Percentiles rank a stretch among this genome's conserved stretches.
Evolutionary conservation across 2,329 filamentous ascomycete genomes (phyloP).

Genomic region (Fusarium sp.): DNA sequence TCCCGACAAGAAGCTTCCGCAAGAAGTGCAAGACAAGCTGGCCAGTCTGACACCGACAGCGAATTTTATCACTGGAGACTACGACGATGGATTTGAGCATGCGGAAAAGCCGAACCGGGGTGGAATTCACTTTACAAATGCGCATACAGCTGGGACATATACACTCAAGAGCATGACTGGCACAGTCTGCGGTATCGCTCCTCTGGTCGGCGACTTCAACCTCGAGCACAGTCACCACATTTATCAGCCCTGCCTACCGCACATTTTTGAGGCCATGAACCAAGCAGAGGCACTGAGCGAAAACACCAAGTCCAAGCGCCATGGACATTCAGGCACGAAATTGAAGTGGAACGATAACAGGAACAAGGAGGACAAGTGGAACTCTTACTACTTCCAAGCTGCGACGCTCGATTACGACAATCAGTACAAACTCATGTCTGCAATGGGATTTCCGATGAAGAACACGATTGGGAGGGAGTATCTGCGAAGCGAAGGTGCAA

Average conservation of each 20-base stretch:
- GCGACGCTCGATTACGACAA: slow-evolving; percentile 48
- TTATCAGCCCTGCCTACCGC: slow-evolving; percentile 57
- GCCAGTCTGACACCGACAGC: slow-evolving; percentile 45
- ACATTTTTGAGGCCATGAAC: slow-evolving; percentile 49
- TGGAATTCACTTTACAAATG: slow-evolving; percentile 53
- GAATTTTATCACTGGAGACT: slow-evolving; percentile 49
- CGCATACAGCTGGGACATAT: slow-evolving; percentile 54
- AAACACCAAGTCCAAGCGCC: background rate
- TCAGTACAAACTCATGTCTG: slow-evolving; percentile 44
- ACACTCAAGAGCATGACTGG: slow-evolving; percentile 55
- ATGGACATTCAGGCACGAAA: background rate
- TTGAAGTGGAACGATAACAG: background rate
- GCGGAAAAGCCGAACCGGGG: slow-evolving; percentile 41
- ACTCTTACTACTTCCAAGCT: slow-evolving; percentile 47
- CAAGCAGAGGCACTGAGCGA: slow-evolving; percentile 9
- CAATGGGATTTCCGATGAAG: slow-evolving; percentile 44
- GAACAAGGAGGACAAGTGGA: slow-evolving; percentile 42
- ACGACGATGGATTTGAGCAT: slow-evolving; percentile 48
- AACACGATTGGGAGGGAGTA: slow-evolving; percentile 44
- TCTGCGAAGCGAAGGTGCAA: slow-evolving; percentile 42
- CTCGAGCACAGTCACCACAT: slow-evolving; percentile 52
- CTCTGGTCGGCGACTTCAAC: slow-evolving; percentile 54
- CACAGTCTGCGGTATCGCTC: slow-evolving; percentile 54
- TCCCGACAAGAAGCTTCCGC: slow-evolving; percentile 46
- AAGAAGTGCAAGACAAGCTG: slow-evolving; percentile 42